Conservation (phyloP, 2,329 filamentous ascomycete genomes). For the Cytospora mali region DNA sequence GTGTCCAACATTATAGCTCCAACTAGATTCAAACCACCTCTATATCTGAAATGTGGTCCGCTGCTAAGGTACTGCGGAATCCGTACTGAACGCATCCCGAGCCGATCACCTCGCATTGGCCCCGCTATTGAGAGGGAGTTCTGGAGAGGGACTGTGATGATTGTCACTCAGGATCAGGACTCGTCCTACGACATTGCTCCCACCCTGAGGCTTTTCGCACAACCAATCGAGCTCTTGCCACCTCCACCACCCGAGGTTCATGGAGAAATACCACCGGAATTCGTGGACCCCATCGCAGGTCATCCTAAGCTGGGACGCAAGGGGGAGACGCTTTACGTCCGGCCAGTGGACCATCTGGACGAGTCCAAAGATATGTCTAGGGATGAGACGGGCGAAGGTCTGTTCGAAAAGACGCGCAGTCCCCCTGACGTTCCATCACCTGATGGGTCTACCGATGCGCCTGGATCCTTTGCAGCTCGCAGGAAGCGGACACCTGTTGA, state of each 20-base stretch:
- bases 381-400: slow-evolving; percentile 76
- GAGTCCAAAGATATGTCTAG: slow-evolving; percentile 77
- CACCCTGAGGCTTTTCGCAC: slow-evolving; percentile 80
- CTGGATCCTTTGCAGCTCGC: slow-evolving; percentile 57
- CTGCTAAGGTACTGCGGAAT: slow-evolving; percentile 88
- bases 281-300: slow-evolving; percentile 87
- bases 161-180: slow-evolving; percentile 82
- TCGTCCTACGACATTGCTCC: slow-evolving; percentile 83
- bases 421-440: slow-evolving; percentile 49
- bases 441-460: slow-evolving; percentile 50
- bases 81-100: slow-evolving; percentile 59
- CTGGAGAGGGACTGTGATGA: slow-evolving; percentile 94
- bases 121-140: slow-evolving; percentile 65
- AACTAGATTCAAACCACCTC: slow-evolving; percentile 77
- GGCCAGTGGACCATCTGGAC: slow-evolving; percentile 83
- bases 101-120: slow-evolving; percentile 42
- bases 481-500: slow-evolving; percentile 61
- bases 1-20: slow-evolving; percentile 44
- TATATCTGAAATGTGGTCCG: slow-evolving; percentile 89
- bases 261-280: slow-evolving; percentile 72
- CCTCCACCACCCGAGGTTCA: slow-evolving; percentile 72
- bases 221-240: slow-evolving; percentile 80
- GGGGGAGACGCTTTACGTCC: slow-evolving; percentile 84
- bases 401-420: slow-evolving; percentile 72
- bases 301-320: slow-evolving; percentile 83